Evolutionary conservation across 495 filamentous ascomycete species (phyloP).

Genomic region (Penicillium simplicissimum): DNA sequence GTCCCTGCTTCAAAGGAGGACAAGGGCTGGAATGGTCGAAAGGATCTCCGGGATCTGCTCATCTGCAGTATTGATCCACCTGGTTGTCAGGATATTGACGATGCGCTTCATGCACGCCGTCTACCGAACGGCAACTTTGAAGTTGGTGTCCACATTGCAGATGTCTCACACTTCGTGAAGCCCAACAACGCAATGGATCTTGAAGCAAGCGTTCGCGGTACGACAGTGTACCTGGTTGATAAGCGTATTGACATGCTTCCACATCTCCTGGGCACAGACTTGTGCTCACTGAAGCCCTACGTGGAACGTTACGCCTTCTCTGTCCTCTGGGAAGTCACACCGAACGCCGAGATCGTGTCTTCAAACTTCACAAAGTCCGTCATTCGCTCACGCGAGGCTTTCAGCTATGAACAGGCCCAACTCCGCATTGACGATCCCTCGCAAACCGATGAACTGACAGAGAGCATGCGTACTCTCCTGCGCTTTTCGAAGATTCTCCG

Average conservation of each 20-base stretch:
- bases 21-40: conserved; percentile 79
- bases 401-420: conserved; percentile 96
- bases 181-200: conserved; percentile 96
- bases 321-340: conserved; percentile 87
- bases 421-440: conserved; percentile 85
- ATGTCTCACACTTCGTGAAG: conserved; percentile 97
- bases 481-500: conserved; percentile 91
- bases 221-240: conserved; percentile 96
- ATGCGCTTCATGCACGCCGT: conserved; percentile 83
- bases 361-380: conserved; percentile 92
- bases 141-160: conserved; percentile 98
- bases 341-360: conserved; percentile 79
- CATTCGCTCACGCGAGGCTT: conserved; percentile 95
- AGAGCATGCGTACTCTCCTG: conserved; percentile 85
- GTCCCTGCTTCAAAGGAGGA: conserved; percentile 76
- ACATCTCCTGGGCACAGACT: conserved; percentile 88
- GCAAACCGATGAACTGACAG: conserved; percentile 82
- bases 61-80: conserved; percentile 98
- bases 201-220: conserved; percentile 90
- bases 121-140: conserved; percentile 94
- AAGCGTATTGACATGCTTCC: conserved; percentile 99
- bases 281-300: conserved; percentile 96
- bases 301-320: conserved; percentile 98
- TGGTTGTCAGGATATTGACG: conserved; percentile 97
- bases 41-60: conserved; percentile 79